Evolutionary conservation across 2,329 filamentous ascomycete species (phyloP), one percentile per base, ranked within the genome.

Genomic region (Thermothelomyces thermophilus): DNA sequence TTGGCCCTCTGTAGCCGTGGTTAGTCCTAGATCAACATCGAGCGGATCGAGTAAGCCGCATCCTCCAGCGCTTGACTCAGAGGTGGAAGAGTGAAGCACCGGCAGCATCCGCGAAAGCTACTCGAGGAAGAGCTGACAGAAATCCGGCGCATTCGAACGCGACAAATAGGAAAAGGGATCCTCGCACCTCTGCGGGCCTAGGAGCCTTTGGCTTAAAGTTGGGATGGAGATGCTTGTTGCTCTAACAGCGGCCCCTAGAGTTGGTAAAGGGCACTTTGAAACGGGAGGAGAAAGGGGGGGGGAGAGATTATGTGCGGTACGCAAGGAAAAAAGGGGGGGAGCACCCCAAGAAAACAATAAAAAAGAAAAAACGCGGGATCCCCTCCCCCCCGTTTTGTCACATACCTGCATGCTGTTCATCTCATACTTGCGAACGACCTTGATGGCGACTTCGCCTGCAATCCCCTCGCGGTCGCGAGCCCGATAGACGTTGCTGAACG

Each of bases 401-500:
- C 90, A 80, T 80, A 98, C 93, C 89, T 97, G 93, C 75, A 86
- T 90, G 59, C 84, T 90, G 72, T 95, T 97, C 88, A 98, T 96
- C 72, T 98, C 93, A 67, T 89, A 97, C 73, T 97, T 97, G 64
- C 93, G 86, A 57, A 98, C 93, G 45, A 98, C 93, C 70, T 98
- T 98, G 77, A 98, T 97, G 60, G 91, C 93, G 30, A 93, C 90
- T 66, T 97, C 85, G 58, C 80, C 82, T 56, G 80, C 79, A 55
- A 83, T 75, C 35, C 87, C 86, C 5, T 82, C 77, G 40, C 72
- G 66, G 66, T 98, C 93, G 59, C 77, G 80, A 33, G 93, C 93
- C 34, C 88, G 84, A 70, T 97, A 98, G 57, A 98, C 93, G 64
- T 97, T 97, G 74, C 91, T 97, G 76, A 98, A 98, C 53, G 93